Evolutionary conservation across 2,329 filamentous ascomycete genomes (phyloP).

Genomic region (Orbilia ellipsospora): DNA sequence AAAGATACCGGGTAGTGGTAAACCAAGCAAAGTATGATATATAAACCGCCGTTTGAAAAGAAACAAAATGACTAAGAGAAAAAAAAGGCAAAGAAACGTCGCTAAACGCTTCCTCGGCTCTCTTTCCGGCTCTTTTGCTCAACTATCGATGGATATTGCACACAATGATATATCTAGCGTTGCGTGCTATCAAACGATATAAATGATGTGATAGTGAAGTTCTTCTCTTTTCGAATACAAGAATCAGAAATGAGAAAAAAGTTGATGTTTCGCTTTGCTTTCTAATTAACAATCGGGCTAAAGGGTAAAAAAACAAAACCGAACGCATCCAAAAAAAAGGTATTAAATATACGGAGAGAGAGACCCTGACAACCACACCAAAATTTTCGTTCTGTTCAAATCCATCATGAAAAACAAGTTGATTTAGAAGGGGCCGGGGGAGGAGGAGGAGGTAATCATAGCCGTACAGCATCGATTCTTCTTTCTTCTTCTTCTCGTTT

Average conservation of each 20-base stretch:
- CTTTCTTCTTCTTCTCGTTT: constrained; percentile 22
- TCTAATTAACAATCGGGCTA: constrained; percentile 14
- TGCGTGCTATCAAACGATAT: background rate
- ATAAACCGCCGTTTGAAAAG: background rate
- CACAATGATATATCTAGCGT: background rate
- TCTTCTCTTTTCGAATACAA: no score
- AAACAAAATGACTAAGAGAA: background rate
- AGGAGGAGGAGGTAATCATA: constrained; percentile 13
- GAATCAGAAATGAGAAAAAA: constrained; percentile 14
- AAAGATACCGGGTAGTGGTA: background rate
- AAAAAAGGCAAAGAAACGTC: background rate
- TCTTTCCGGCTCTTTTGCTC: background rate
- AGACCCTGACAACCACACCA: background rate
- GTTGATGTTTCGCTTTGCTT: constrained; percentile 23
- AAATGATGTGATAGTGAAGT: background rate
- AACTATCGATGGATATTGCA: background rate
- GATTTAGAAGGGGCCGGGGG: background rate
- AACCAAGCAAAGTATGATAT: background rate
- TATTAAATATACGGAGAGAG: background rate
- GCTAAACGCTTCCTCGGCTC: background rate
- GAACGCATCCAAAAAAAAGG: constrained; percentile 12
- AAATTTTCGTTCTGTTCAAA: background rate
- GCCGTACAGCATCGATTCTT: constrained; percentile 5
- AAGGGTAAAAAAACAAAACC: background rate
- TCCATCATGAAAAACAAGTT: background rate